phyloP scores from a whole-genome alignment of 768 basidiomycete species.

The Leccinum arenicola region DNA sequence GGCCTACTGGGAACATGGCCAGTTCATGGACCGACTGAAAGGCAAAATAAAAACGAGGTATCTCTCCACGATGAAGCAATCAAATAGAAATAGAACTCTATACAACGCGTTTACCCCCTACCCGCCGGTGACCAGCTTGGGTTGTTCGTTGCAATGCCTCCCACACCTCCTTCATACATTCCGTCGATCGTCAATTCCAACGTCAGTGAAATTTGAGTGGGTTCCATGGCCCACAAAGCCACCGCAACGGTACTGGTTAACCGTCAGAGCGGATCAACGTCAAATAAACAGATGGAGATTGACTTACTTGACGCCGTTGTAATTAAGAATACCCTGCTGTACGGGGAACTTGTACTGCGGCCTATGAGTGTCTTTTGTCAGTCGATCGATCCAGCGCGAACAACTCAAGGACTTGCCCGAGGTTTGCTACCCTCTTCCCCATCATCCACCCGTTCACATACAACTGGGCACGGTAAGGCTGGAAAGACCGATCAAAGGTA shows the following conservation, averaged over 20 bases:
- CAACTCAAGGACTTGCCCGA: slow-evolving; percentile 46
- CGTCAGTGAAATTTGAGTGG: slow-evolving; percentile 45
- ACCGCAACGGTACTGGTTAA: slow-evolving; percentile 51
- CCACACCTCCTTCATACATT: slow-evolving; percentile 66
- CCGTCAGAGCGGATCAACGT: slow-evolving; percentile 1
- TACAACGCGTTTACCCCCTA: slow-evolving; percentile 12
- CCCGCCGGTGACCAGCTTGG: slow-evolving; percentile 48
- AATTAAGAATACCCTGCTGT: slow-evolving; percentile 76
- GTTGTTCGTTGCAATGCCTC: slow-evolving; percentile 52
- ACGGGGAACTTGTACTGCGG: slow-evolving; percentile 83
- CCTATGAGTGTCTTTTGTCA: slow-evolving; percentile 32
- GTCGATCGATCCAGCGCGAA: not conserved
- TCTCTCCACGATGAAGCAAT: not conserved
- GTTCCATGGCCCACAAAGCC: slow-evolving; percentile 67
- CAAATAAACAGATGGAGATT: not conserved
- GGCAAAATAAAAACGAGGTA: not conserved
- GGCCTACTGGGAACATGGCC: too few species aligned
- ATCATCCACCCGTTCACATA: slow-evolving; percentile 92
- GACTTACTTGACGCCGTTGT: slow-evolving; percentile 62
- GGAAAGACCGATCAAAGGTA: slow-evolving; percentile 59
- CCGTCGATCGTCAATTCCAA: slow-evolving; percentile 55
- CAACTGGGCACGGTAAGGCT: slow-evolving; percentile 68
- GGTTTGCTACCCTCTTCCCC: slow-evolving; percentile 73
- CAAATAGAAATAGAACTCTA: not conserved
- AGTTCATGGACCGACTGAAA: too few species aligned